Conservation (phyloP, 257 asterid species). For the Forsythia viridissima region DNA sequence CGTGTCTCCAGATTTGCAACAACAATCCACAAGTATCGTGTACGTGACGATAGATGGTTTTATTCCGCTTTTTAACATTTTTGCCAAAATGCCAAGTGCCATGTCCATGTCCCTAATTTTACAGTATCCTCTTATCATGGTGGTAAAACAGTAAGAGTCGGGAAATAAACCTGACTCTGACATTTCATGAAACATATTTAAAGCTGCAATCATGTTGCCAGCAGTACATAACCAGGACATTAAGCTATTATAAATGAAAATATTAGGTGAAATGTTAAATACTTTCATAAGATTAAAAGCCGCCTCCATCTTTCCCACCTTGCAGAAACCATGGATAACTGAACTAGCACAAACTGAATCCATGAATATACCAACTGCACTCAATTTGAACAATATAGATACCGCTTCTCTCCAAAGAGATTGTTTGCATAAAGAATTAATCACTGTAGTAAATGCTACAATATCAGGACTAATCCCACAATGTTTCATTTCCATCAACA, state of each 20-base stretch:
- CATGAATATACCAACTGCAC: conserved; percentile 8
- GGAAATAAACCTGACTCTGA: conserved; percentile 21
- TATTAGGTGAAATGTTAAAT: conserved; percentile 25
- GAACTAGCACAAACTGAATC: conserved; percentile 33
- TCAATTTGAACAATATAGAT: conserved; percentile 25
- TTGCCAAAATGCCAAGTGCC: conserved; percentile 17
- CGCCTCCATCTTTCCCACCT: conserved; percentile 24
- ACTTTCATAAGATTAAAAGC: conserved; percentile 21
- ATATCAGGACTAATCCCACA: conserved; percentile 26
- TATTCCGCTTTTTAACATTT: conserved; percentile 28
- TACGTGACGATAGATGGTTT: conserved; percentile 21
- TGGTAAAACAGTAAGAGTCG: conserved; percentile 25
- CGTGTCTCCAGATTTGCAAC: conserved; percentile 26
- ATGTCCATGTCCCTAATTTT: conserved; percentile 10
- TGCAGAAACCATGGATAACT: conserved; percentile 30
- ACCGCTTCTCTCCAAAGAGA: conserved; percentile 22
- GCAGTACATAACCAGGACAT: conserved; percentile 23
- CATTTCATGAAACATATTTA: conserved; percentile 22
- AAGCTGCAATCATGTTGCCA: conserved; percentile 27
- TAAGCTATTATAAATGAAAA: conserved; percentile 27
- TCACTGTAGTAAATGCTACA: conserved; percentile 22
- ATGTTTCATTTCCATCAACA: conserved; percentile 23
- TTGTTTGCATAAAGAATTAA: conserved; percentile 27
- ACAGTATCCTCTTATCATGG: conserved; percentile 33
- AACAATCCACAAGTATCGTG: conserved; percentile 23